Base-by-base conservation (phyloP, 1,284 basidiomycete genomes). In the Ceratobasidium sp. region DNA sequence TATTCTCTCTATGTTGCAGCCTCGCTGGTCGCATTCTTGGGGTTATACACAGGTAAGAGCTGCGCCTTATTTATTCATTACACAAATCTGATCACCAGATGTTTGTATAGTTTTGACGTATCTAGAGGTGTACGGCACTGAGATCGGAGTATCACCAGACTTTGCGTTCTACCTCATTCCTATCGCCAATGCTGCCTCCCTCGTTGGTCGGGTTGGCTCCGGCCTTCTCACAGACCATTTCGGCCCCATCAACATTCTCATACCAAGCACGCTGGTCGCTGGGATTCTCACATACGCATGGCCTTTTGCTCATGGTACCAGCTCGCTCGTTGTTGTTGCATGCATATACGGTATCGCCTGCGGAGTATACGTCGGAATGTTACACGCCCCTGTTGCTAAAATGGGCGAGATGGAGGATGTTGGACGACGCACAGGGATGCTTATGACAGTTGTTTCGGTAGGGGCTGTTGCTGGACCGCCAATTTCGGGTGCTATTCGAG, bases 341-440 rank as follows among this genome's bases (percentile, higher is more conserved):
- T 75, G 88, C 16, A 71, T 88, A 28, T 86, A 87, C 74, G 88
- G 88, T 0, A 82, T 86, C 57, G 78, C 84, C 0, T 86, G 83
- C 4, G 90, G 90, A 1, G 82, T 85, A 0, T 91, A 87, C 72
- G 84, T 87, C 8, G 85, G 87, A 0, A 81, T 90, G 13, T 76
- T 89, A 26, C 78, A 84, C 0, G 82, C 84, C 23, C 90, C 91
- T 0, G 82, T 87, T 47, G 85, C 90, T 73, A 81, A 84, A 3
- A 84, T 92, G 80, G 90, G 91, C 0, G 83, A 84, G 0, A 82
- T 84, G 1, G 80, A 81, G n/a, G 88, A 90, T 76, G 83, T 90
- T 6, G 90, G 90, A 35, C 82, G 86, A 38, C 84, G 88, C 13
- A 80, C 85, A 2, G 89, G 90, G 0, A 85, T 89, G 81, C 83